Evolutionary conservation across 2,329 filamentous ascomycete species (phyloP), one percentile per base, ranked within the genome.

Genomic region (Penicillium aurantiogriseum): DNA sequence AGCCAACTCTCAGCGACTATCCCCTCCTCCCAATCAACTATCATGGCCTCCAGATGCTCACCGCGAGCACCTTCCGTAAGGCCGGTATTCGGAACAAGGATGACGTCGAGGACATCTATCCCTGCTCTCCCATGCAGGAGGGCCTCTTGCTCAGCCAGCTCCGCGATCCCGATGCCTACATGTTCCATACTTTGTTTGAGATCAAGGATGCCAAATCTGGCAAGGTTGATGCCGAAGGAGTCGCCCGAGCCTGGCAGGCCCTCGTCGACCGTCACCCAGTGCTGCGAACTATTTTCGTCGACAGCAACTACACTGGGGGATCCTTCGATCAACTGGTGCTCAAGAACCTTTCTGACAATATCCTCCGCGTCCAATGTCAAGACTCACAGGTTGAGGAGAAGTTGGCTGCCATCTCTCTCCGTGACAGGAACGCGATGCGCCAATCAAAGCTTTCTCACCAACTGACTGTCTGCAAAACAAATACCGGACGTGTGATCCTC

Each of bases 21-120:
- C 75, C 76, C 2, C 69, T 81, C 7, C 71, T 81, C 13, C 71
- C 74, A 4, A 68, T 77, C 42, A 75, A 70, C 1, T 78, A 81
- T 29, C 63, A 74, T 0, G 69, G 67, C 1, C 68, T 82, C 40
- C 60, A 74, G 7, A 71, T 62, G 2, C 59, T 81, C 51, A 63
- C 73, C 5, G 67, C 60, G 4, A 63, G 67, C 17, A 74, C 68
- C 17, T 69, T 80, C 29, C 71, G 74, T 11, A 68, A 60, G 10
- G 58, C 74, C 48, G 72, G 74, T 23, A 68, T 79, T 33, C 57
- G 63, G 1, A 62, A 44, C 51, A 69, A 65, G 60, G 57, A 59
- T 19, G 59, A 69, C 2, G 60, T 75, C 6, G 71, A 75, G 46
- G 70, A 74, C 17, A 67, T 71, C n/a, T 75, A 74, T 33, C 70